Conservation (phyloP, 331 rosid species). For the Stylosanthes scabra region DNA sequence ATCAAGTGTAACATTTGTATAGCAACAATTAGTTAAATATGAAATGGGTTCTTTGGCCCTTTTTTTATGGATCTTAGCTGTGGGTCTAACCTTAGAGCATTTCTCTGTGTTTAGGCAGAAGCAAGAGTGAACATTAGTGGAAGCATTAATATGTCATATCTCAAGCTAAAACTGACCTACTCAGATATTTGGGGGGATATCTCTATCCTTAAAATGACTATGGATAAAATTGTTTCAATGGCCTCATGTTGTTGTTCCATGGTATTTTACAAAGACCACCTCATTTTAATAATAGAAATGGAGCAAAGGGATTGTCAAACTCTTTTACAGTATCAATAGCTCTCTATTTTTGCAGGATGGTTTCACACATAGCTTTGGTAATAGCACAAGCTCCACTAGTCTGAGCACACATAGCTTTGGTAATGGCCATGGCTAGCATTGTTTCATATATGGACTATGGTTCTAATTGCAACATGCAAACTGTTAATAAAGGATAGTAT, state of each 20-base stretch:
- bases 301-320: constrained; percentile 1
- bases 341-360: neutral
- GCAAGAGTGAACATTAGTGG: neutral
- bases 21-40: constrained; percentile 17
- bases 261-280: constrained; percentile 9
- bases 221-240: neutral
- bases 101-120: neutral
- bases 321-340: neutral
- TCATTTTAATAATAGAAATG: neutral
- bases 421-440: too few relatives aligned
- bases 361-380: too few relatives aligned
- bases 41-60: neutral
- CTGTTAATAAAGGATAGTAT: neutral
- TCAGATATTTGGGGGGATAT: neutral
- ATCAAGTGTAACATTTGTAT: constrained; percentile 5
- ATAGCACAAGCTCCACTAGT: constrained; percentile 1
- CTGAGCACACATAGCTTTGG: too few relatives aligned
- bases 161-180: neutral
- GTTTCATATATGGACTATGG: neutral
- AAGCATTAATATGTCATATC: neutral
- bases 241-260: constrained; percentile 4
- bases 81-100: neutral
- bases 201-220: constrained; percentile 1
- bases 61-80: neutral
- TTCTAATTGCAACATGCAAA: constrained; percentile 21